Evolutionary conservation across 169 alveolate species (phyloP), one percentile per base, ranked within the genome.

Genomic region (Babesia caballi): DNA sequence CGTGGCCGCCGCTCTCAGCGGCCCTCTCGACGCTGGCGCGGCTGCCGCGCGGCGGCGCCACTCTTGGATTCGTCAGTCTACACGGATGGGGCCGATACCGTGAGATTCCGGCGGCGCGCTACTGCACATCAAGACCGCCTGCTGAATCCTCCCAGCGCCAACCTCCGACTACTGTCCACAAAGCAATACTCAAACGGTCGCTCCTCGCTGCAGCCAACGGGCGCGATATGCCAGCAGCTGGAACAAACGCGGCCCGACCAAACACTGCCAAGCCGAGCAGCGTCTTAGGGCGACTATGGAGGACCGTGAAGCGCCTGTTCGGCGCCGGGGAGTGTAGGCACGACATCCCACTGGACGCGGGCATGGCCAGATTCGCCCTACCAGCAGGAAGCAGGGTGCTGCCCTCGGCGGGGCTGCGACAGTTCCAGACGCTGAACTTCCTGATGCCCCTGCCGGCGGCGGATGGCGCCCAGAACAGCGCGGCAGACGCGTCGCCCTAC

Each of bases 401-500:
- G 19, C 40, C 59, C n/a, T 8, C 46, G n/a, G 61, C 17, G 28
- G 36, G 52, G 3, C 1, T 28, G 47, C 28, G 60, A 8, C 52
- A 42, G 25, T 7, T 47, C 21, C 47, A 30, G 3, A 12, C 61
- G 2, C 9, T 63, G 36, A 41, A 38, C 28, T 11, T 63, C 35
- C 40, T 6, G 7, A 19, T 63, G 49, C 17, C 73, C 17, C 36
- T 63, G 3, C 44, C 58, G 21, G 19, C 19, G 33, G 54, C 25
- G 12, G 73, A 40, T 27, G 17, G 28, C 5, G 60, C 17, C 6
- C 3, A 33, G 1, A 30, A n/a, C 40, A 25, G 23, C 4, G 32
- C 19, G 35, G 21, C 74, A 11, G 54, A 77, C 15, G 69, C 58
- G 53, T 61, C 84, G 6, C 88, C 88, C 9, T 81, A 81, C 32